These are phyloP conservation scores for Septoria linicola DNA, from an alignment of 2,329 filamentous ascomycete species.

Conservation along the genomic window DNA sequence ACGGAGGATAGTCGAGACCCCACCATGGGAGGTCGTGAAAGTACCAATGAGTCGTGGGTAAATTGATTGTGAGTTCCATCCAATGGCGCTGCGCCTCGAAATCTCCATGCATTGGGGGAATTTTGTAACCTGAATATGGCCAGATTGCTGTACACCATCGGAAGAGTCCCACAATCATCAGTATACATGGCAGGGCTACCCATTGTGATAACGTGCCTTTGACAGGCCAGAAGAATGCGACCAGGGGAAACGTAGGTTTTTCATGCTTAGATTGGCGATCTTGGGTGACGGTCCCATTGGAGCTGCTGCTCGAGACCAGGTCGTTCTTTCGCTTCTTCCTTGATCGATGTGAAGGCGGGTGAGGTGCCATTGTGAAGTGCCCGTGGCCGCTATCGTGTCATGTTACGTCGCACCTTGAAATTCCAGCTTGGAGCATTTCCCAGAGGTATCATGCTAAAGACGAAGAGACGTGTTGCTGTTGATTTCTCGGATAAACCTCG, in stretches of 20 bases:
- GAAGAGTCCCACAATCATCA: slow-evolving; percentile 90
- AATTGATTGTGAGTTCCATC: slow-evolving; percentile 92
- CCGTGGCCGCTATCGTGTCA: slow-evolving; percentile 14
- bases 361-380: slow-evolving; percentile 25
- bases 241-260: slow-evolving; percentile 79
- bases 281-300: slow-evolving; percentile 46
- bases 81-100: slow-evolving; percentile 98
- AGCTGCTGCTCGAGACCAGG: slow-evolving; percentile 38
- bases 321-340: slow-evolving; percentile 47
- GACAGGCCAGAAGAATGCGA: slow-evolving; percentile 91
- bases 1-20: slow-evolving; percentile 94
- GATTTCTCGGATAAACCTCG: no score
- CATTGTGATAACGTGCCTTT: slow-evolving; percentile 78
- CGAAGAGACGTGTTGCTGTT: slow-evolving; percentile 4
- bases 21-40: slow-evolving; percentile 96
- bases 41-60: slow-evolving; percentile 95
- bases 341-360: slow-evolving; percentile 37
- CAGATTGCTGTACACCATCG: slow-evolving; percentile 89
- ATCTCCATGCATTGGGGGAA: slow-evolving; percentile 90
- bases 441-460: no score
- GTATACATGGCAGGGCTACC: slow-evolving; percentile 80
- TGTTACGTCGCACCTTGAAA: slow-evolving; percentile 6
- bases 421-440: background rate
- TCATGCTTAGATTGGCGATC: slow-evolving; percentile 48
- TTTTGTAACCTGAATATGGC: slow-evolving; percentile 86